phyloP scores from a whole-genome alignment of 139 green algal genomes.

The Nannochloris sp. region DNA sequence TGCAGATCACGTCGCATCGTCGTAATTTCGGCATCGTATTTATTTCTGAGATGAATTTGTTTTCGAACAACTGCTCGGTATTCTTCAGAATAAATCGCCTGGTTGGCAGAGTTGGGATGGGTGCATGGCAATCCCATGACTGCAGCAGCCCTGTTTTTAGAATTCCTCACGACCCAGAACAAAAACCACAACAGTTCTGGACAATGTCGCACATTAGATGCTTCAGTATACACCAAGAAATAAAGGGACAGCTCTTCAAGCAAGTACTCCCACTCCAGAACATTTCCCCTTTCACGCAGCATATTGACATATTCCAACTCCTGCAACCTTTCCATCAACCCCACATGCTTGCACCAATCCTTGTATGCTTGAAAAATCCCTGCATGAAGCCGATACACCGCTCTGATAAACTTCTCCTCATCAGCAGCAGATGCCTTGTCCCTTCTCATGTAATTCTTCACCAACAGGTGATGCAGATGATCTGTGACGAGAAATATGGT shows the following conservation, averaged over 20 bases:
- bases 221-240: slow-evolving; percentile 74
- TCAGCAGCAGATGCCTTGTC: slow-evolving; percentile 29
- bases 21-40: slow-evolving; percentile 12
- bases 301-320: slow-evolving; percentile 13
- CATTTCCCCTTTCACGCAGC: neutral
- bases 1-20: slow-evolving; percentile 10
- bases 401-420: slow-evolving; percentile 25
- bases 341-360: slow-evolving; percentile 38
- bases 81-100: slow-evolving; percentile 6
- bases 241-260: slow-evolving; percentile 63
- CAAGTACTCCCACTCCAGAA: slow-evolving; percentile 34
- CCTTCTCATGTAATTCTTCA: slow-evolving; percentile 53
- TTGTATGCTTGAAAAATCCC: slow-evolving; percentile 49
- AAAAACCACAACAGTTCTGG: slow-evolving; percentile 72
- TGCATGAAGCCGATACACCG: slow-evolving; percentile 47
- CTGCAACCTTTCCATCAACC: slow-evolving; percentile 10
- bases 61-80: slow-evolving; percentile 16
- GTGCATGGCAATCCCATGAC: neutral
- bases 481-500: slow-evolving; percentile 64
- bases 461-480: slow-evolving; percentile 54
- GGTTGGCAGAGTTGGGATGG: slow-evolving; percentile 1
- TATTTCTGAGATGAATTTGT: slow-evolving; percentile 28
- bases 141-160: neutral
- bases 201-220: slow-evolving; percentile 67
- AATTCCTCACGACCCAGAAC: slow-evolving; percentile 52